Evolutionary conservation across 1,284 basidiomycete genomes (phyloP).

Genomic region (Malassezia brasiliensis): DNA sequence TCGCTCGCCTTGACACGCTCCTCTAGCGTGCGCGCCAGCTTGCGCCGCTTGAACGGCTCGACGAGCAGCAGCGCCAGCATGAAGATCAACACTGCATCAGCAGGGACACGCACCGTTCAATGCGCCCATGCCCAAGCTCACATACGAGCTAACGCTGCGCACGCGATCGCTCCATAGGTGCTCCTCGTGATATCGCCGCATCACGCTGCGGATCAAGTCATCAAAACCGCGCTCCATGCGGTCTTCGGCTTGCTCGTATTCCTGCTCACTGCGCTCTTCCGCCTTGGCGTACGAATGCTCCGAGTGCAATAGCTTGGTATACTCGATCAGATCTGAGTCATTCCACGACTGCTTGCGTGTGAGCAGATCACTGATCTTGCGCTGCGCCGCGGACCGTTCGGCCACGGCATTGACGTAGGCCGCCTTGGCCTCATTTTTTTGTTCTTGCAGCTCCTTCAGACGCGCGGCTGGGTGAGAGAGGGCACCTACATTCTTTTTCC

Average conservation of each 20-base stretch:
- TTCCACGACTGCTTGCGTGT: slow-evolving; percentile 35
- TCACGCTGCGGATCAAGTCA: slow-evolving; percentile 33
- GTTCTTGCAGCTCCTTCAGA: slow-evolving; percentile 15
- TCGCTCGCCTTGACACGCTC: slow-evolving; percentile 31
- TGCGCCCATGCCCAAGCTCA: slow-evolving; percentile 30
- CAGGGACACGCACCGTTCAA: slow-evolving; percentile 25
- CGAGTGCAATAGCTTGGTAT: slow-evolving; percentile 34
- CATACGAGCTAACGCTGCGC: slow-evolving; percentile 32
- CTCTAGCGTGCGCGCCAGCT: slow-evolving; percentile 43
- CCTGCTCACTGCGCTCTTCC: slow-evolving; percentile 25
- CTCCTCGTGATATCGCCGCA: slow-evolving; percentile 44
- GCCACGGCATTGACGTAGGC: slow-evolving; percentile 30
- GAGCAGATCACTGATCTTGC: slow-evolving; percentile 38
- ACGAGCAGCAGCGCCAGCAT: slow-evolving; percentile 40
- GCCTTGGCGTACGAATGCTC: slow-evolving; percentile 31
- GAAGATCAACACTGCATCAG: slow-evolving; percentile 34
- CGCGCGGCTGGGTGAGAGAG: slow-evolving; percentile 17
- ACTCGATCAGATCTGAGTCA: slow-evolving; percentile 31
- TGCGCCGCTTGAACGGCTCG: slow-evolving; percentile 46
- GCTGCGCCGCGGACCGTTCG: slow-evolving; percentile 25
- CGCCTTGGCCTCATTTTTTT: slow-evolving; percentile 19
- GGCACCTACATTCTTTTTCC: slow-evolving; percentile 13
- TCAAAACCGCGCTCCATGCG: slow-evolving; percentile 34
- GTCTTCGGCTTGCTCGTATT: slow-evolving; percentile 27
- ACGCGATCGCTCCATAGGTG: slow-evolving; percentile 44